Evolutionary conservation across 495 filamentous ascomycete species (phyloP), one percentile per base, ranked within the genome.

Genomic region (Penicillium odoratum): DNA sequence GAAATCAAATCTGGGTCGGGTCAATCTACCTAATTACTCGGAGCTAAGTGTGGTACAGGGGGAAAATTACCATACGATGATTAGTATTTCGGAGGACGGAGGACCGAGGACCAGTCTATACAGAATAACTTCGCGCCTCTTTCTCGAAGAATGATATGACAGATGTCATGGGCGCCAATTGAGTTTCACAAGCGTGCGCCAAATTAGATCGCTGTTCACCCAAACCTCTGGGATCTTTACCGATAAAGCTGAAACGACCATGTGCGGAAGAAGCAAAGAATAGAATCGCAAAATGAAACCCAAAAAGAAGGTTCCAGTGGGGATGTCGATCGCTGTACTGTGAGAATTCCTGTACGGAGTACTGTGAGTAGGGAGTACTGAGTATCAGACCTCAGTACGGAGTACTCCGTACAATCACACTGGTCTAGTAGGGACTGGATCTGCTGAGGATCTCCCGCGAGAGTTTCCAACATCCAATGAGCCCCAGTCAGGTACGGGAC

Each of bases 381-480:
- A 2, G 21, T 21, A 21, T 21, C 21, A 21, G 21, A 21, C 21
- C 21, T 21, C 21, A 21, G 21, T 21, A 21, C 21, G 21, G 21
- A 21, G 21, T 21, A 21, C 21, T 21, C 21, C 1, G 21, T 21
- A 21, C 21, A 21, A 21, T 21, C 21, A 21, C 21, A 21, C 21
- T 21, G 21, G 21, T 21, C 21, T 21, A 21, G 21, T 21, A 21
- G 21, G 21, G 21, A 21, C 65, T 71, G 57, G 74, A 75, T 75
- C 74, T 74, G 61, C 69, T 64, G 69, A 65, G 74, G 74, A 77
- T 77, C 74, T 75, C 74, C 74, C 74, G 74, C 62, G 68, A 73
- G 70, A 64, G 66, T 75, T 74, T 69, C 50, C 18, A 49, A 51
- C 61, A 61, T 56, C 59, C 62, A 70, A 70, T 69, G 55, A 68